These are phyloP conservation scores for Elaeis oleifera DNA, from an alignment of 202 grass and related monocot species.

Conservation along the genomic window DNA sequence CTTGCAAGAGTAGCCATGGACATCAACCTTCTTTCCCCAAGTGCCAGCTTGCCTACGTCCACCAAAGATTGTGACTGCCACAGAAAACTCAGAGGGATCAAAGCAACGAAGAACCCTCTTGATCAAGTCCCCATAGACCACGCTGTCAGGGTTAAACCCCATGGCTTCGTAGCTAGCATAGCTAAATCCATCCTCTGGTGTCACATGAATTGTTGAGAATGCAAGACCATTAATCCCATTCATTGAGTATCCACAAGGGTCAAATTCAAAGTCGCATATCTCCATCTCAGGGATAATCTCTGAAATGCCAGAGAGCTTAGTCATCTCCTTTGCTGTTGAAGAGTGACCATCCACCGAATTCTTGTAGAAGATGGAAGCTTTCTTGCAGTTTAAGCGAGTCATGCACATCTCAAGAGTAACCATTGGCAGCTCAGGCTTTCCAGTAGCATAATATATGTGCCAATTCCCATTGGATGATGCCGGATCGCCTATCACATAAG, in stretches of 20 bases:
- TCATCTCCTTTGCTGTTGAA: conserved; percentile 70
- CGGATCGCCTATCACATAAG: conserved; percentile 69
- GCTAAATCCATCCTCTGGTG: conserved; percentile 86
- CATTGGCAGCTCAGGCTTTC: conserved; percentile 54
- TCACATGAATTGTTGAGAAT: conserved; percentile 88
- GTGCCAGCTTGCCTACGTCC: conserved; percentile 29
- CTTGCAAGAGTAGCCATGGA: conserved; percentile 44
- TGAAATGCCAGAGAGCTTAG: conserved; percentile 70
- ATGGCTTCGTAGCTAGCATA: conserved; percentile 91
- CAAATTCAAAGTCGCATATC: conserved; percentile 81
- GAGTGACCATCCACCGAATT: conserved; percentile 42
- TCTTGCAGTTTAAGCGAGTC: conserved; percentile 63
- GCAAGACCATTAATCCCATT: conserved; percentile 63
- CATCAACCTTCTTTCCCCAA: conserved; percentile 46
- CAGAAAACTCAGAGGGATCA: conserved; percentile 57
- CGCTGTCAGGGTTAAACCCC: conserved; percentile 47
- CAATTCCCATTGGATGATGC: conserved; percentile 56
- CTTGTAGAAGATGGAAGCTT: conserved; percentile 77
- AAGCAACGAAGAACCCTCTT: conserved; percentile 75
- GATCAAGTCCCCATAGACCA: conserved; percentile 41
- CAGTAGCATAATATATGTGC: conserved; percentile 81
- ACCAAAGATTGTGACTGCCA: conserved; percentile 66
- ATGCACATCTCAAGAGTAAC: conserved; percentile 97
- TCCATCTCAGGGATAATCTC: conserved; percentile 87
- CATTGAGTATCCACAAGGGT: conserved; percentile 95